A percentile compares a stretch with the other conserved stretches of the same genome.
Evolutionary conservation across 495 filamentous ascomycete genomes (phyloP).

Genomic region (Talaromyces stipitatus): DNA sequence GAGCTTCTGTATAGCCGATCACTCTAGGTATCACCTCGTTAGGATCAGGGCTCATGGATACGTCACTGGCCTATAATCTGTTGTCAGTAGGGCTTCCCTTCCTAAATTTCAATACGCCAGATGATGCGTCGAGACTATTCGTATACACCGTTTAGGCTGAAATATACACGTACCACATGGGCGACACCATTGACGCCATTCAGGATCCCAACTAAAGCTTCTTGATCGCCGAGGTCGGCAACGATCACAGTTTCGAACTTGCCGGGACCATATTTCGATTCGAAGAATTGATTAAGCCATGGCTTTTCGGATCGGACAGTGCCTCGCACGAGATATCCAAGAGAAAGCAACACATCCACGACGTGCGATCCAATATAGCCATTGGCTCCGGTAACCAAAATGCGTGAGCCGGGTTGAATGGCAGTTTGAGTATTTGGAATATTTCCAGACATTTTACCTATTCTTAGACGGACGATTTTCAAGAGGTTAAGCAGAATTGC

Average conservation of each 20-base stretch:
- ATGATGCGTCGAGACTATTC: too few relatives aligned
- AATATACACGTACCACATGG: slow-evolving; percentile 37
- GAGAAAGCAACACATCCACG: slow-evolving; percentile 37
- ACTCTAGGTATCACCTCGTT: slow-evolving; percentile 32
- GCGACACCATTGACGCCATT: slow-evolving; percentile 26
- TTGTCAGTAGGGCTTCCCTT: too few relatives aligned
- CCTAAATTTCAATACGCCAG: too few relatives aligned
- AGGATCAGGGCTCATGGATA: slow-evolving; percentile 30
- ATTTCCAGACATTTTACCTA: not conserved
- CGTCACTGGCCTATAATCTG: slow-evolving; percentile 10
- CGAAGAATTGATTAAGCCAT: slow-evolving; percentile 35
- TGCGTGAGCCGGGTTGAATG: slow-evolving; percentile 7
- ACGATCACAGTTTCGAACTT: slow-evolving; percentile 32
- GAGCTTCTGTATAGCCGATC: slow-evolving; percentile 24
- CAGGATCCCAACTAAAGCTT: slow-evolving; percentile 35
- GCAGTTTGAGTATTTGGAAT: slow-evolving; percentile 6
- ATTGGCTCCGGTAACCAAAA: slow-evolving; percentile 51
- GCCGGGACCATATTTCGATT: slow-evolving; percentile 28
- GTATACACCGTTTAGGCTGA: not conserved
- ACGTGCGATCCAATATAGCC: slow-evolving; percentile 50
- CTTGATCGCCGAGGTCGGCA: slow-evolving; percentile 23
- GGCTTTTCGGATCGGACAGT: slow-evolving; percentile 37
- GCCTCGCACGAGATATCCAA: slow-evolving; percentile 46
- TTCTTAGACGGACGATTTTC: too few relatives aligned
- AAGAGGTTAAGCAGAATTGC: too few relatives aligned